Base-by-base conservation (phyloP, 2,329 filamentous ascomycete genomes). In the Curvularia sp. region DNA sequence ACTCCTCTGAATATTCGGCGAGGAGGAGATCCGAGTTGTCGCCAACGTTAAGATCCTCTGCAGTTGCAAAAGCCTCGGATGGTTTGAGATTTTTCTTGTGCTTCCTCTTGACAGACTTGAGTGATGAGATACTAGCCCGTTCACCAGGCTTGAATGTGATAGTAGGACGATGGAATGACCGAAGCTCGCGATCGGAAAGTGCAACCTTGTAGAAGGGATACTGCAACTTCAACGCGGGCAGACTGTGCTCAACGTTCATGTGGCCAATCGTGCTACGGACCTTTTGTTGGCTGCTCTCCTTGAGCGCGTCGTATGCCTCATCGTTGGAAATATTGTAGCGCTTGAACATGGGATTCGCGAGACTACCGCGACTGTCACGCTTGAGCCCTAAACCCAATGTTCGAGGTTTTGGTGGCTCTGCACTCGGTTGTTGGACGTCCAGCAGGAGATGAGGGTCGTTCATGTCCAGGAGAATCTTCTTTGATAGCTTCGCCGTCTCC, bases 241-340 rank as follows among this genome's bases (percentile, higher is more conserved):
- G 83, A 76, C 91, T 93, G 79, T 99, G 95, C 75, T 99, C 95
- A 41, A 99, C 89, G n/a, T 90, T 88, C 61, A 97, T 87, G 72
- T 93, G 94, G 45, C 93, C 92, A 60, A 99, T 86, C 1, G 92
- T 96, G 51, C 93, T 95, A 66, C 95, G 88, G 60, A 99, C 91
- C 78, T 97, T 98, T 83, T 92, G 93, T 79, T 96, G 92, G 72
- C 96, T 93, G 72, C 97, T 98, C 77, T 97, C 93, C 78, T 98
- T 98, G 43, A 99, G 85, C 59, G 93, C 87, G 72, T 98, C 93
- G 75, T 99, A 99, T 1, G 93, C 93, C 58, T 95, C 90, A 71
- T 99, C 95, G 63, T 98, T 98, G 28, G 93, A 97, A 57, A 96
- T 91, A 74, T 98, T 98, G 83, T 97, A 99, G 41, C 94, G 89